A percentile compares a stretch with the other conserved stretches of the same genome.
Conservation (phyloP, 78 protist genomes). For the Dictyostelium citrinum region DNA sequence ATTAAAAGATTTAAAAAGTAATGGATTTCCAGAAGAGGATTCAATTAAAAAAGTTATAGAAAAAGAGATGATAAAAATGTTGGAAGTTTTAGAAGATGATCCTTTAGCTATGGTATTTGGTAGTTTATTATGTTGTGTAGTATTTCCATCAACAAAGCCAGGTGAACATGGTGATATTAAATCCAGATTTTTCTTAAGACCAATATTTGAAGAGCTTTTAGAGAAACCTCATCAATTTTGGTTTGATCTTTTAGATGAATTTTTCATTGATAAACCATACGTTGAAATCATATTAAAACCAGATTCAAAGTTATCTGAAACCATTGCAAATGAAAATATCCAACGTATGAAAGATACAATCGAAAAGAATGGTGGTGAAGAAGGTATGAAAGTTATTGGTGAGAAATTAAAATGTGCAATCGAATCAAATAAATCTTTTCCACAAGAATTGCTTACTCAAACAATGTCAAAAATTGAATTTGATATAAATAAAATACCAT, state of each 20-base stretch:
- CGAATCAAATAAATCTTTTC: constrained; percentile 27
- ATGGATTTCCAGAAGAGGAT: constrained; percentile 36
- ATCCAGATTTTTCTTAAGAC: background rate
- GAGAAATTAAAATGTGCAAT: background rate
- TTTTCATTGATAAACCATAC: constrained; percentile 12
- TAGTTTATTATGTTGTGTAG: background rate
- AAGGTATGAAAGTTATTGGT: background rate
- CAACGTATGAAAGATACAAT: background rate
- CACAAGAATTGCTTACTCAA: background rate
- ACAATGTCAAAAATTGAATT: background rate
- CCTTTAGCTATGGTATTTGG: constrained; percentile 47
- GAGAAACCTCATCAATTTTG: constrained; percentile 10
- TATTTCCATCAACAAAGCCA: background rate
- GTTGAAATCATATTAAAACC: constrained; percentile 43
- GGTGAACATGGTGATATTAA: background rate
- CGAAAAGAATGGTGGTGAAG: constrained; percentile 1
- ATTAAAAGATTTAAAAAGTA: constrained; percentile 9
- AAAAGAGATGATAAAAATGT: constrained; percentile 14
- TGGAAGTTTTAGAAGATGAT: constrained; percentile 64
- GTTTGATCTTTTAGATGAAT: constrained; percentile 41
- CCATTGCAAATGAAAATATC: background rate
- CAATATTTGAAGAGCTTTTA: background rate
- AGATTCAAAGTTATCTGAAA: background rate
- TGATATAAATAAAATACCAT: constrained; percentile 18
- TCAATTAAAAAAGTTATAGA: constrained; percentile 19